Conservation (phyloP, 2,329 filamentous ascomycete genomes). For the Cyclaneusma minus region DNA sequence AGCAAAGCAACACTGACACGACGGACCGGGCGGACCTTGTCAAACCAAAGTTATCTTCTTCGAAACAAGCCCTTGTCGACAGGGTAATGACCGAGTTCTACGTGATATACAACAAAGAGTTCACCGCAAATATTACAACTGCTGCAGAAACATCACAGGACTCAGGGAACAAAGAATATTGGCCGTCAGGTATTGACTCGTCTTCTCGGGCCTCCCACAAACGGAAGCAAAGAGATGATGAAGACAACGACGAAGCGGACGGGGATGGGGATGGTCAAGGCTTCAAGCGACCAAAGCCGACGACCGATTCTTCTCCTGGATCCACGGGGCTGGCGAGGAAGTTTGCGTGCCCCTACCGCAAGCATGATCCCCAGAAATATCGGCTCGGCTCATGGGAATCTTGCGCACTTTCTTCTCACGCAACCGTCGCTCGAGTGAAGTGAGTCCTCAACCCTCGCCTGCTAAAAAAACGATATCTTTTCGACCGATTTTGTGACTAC, state of each 20-base stretch:
- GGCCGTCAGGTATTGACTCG: no score
- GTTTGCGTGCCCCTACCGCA: constrained; percentile 10
- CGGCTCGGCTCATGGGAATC: constrained; percentile 4
- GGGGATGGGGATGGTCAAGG: constrained; percentile 3
- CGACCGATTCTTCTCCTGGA: no score
- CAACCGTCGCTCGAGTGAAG: constrained; percentile 8
- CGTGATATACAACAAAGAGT: constrained; percentile 8
- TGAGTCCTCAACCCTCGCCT: constrained; percentile 2
- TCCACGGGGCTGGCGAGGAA: constrained; percentile 1
- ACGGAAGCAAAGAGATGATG: constrained; percentile 3
- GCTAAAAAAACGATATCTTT: neutral
- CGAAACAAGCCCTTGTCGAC: constrained; percentile 6
- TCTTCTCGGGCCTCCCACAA: constrained; percentile 4
- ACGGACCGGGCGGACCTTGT: constrained; percentile 25
- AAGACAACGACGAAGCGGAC: constrained; percentile 2
- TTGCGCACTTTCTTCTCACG: constrained; percentile 6
- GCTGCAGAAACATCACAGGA: constrained; percentile 22
- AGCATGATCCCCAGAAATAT: constrained; percentile 7
- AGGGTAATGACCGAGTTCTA: constrained; percentile 7
- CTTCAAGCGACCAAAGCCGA: no score
- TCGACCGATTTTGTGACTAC: no score
- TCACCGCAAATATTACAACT: constrained; percentile 23
- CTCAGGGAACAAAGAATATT: constrained; percentile 25
- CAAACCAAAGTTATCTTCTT: constrained; percentile 10
- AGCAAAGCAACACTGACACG: no score